Percentiles rank a stretch among this genome's conserved stretches.
Conservation (phyloP, 306 rosid genomes). For the Ormosia emarginata region DNA sequence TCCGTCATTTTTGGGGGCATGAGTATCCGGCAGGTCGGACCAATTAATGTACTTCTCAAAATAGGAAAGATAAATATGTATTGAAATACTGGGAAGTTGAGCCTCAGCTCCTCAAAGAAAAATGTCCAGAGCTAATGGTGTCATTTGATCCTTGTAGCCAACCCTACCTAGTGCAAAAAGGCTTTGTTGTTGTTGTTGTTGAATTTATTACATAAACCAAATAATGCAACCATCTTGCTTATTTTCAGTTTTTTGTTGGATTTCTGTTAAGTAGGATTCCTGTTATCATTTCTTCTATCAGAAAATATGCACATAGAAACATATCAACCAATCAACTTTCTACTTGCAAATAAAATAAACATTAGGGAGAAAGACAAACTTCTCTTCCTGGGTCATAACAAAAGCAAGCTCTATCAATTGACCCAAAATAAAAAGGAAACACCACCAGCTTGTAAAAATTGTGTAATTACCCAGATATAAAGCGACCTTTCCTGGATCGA, state of each 20-base stretch:
- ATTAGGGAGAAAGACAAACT: background rate
- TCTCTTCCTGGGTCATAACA: background rate
- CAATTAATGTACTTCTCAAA: too few species aligned
- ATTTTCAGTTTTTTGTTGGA: slow-evolving; percentile 5
- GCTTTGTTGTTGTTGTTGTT: too few species aligned
- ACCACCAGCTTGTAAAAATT: background rate
- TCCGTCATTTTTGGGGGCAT: too few species aligned
- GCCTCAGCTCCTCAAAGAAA: too few species aligned
- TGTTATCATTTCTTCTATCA: background rate
- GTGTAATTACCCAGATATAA: slow-evolving; percentile 71
- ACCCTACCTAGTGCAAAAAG: too few species aligned
- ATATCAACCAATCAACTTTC: slow-evolving; percentile 5
- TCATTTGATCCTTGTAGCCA: too few species aligned
- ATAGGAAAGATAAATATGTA: too few species aligned
- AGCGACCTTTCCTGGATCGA: slow-evolving; percentile 85
- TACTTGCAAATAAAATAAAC: background rate
- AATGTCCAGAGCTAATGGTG: too few species aligned
- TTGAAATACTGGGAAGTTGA: too few species aligned
- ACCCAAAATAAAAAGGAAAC: background rate
- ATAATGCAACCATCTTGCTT: background rate
- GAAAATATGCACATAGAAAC: background rate
- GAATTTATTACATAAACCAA: background rate
- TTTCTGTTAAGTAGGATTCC: background rate
- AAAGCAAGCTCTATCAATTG: slow-evolving; percentile 13
- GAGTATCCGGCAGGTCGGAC: too few species aligned